Percentiles rank a stretch among this genome's conserved stretches.
Evolutionary conservation across 2,329 filamentous ascomycete genomes (phyloP).

Genomic region (Aspergillus ochraceus): DNA sequence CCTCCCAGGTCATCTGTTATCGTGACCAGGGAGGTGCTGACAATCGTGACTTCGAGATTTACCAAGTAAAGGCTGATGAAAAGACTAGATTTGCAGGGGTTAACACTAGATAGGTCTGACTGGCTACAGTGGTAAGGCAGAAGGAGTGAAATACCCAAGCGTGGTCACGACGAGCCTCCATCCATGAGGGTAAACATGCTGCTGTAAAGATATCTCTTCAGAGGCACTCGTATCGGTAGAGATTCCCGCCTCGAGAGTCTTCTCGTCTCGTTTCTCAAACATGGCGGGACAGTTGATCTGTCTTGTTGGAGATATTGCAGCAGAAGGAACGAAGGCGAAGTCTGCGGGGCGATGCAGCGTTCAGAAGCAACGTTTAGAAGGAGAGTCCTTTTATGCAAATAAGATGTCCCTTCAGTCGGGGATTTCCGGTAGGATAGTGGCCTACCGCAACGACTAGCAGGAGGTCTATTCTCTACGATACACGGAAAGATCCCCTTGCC

Average conservation of each 20-base stretch:
- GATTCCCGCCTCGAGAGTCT: not conserved
- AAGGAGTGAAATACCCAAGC: not conserved
- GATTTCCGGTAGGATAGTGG: too few species aligned
- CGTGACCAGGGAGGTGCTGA: constrained; percentile 35
- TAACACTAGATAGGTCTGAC: not conserved
- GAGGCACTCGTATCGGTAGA: not conserved
- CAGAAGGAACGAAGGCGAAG: too few species aligned
- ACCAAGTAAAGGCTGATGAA: constrained; percentile 32
- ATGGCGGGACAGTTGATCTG: too few species aligned
- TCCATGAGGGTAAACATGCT: not conserved
- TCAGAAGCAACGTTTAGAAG: too few species aligned
- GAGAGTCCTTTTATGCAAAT: too few species aligned
- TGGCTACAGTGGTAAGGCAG: not conserved
- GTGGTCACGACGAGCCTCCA: not conserved
- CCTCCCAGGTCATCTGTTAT: constrained; percentile 35
- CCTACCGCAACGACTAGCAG: too few species aligned
- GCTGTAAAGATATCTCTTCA: not conserved
- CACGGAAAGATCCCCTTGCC: too few species aligned
- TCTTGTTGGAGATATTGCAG: too few species aligned
- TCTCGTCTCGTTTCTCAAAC: not conserved
- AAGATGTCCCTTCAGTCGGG: too few species aligned
- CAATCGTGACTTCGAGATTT: constrained; percentile 36
- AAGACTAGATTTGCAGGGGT: constrained; percentile 15
- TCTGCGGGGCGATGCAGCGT: too few species aligned
- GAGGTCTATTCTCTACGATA: too few species aligned